These are phyloP conservation scores for Monosporascus sp. DNA, from an alignment of 2,329 filamentous ascomycete species.

Conservation along the genomic window DNA sequence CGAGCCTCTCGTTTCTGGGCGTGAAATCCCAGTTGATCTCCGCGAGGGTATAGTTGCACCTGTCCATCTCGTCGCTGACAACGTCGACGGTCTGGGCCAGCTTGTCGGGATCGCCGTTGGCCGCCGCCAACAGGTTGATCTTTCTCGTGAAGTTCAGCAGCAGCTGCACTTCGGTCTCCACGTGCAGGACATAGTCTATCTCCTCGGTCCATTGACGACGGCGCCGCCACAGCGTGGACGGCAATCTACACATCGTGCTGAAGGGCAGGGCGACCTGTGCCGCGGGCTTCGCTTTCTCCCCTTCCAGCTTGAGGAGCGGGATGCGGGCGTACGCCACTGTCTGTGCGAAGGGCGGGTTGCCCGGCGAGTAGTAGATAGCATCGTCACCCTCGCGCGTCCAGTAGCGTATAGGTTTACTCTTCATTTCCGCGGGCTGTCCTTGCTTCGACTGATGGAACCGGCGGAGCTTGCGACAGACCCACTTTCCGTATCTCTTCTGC, in stretches of 20 bases:
- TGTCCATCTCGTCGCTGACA: too few species aligned
- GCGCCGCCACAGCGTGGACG: neutral
- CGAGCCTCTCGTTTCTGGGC: too few species aligned
- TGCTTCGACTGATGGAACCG: neutral
- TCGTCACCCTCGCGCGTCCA: neutral
- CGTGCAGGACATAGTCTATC: neutral
- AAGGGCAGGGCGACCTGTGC: slow-evolving; percentile 5
- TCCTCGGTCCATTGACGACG: too few species aligned
- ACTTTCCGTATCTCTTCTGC: neutral
- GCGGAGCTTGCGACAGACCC: neutral
- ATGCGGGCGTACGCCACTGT: slow-evolving; percentile 12
- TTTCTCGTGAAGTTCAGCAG: neutral
- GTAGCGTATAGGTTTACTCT: neutral
- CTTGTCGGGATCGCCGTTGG: too few species aligned
- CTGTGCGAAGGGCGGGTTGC: slow-evolving; percentile 7
- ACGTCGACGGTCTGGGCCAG: too few species aligned
- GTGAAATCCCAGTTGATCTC: too few species aligned
- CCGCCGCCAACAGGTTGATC: neutral
- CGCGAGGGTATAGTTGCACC: too few species aligned
- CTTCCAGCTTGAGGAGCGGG: slow-evolving; percentile 30
- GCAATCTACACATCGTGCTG: neutral
- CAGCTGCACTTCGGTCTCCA: neutral
- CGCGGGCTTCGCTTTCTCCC: slow-evolving; percentile 24
- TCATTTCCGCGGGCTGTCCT: neutral
- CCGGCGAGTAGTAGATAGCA: neutral